Evolutionary conservation across 2,329 filamentous ascomycete species (phyloP).

Genomic region (Lizonia empirigonia): DNA sequence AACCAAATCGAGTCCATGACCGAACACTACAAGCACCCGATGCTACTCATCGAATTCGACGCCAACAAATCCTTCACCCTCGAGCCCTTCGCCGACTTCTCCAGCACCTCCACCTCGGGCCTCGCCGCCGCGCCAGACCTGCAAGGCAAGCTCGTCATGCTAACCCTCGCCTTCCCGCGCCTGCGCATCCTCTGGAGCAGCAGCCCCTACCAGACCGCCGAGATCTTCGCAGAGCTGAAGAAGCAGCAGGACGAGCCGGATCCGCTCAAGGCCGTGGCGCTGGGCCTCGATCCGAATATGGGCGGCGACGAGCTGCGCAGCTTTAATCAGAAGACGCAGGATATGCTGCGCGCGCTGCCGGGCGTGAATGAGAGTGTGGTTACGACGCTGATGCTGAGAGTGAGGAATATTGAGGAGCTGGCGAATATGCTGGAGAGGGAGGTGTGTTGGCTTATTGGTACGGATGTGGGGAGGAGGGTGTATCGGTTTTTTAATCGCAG

Average conservation of each 20-base stretch:
- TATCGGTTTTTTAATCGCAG: slow-evolving; percentile 77
- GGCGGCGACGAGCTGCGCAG: slow-evolving; percentile 63
- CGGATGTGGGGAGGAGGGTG: slow-evolving; percentile 76
- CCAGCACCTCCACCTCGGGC: slow-evolving; percentile 63
- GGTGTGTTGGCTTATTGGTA: slow-evolving; percentile 75
- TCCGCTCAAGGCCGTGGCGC: slow-evolving; percentile 81
- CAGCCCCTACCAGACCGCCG: slow-evolving; percentile 92
- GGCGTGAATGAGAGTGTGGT: slow-evolving; percentile 79
- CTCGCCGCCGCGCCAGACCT: slow-evolving; percentile 69
- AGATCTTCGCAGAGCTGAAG: slow-evolving; percentile 95
- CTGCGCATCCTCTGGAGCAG: slow-evolving; percentile 93
- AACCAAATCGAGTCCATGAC: slow-evolving; percentile 94
- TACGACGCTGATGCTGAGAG: slow-evolving; percentile 71
- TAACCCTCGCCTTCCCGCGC: slow-evolving; percentile 88
- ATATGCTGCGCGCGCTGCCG: slow-evolving; percentile 85
- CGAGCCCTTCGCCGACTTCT: slow-evolving; percentile 60
- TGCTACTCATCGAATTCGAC: slow-evolving; percentile 97
- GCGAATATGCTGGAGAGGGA: slow-evolving; percentile 83
- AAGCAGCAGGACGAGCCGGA: slow-evolving; percentile 89
- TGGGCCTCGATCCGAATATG: slow-evolving; percentile 72
- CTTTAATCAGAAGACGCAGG: slow-evolving; percentile 85
- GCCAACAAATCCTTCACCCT: slow-evolving; percentile 97
- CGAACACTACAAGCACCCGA: slow-evolving; percentile 83
- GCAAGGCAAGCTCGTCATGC: slow-evolving; percentile 87
- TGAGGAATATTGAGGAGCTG: slow-evolving; percentile 78